Base-by-base conservation (phyloP, 805 yeast genomes). In the Starmerella bombi region DNA sequence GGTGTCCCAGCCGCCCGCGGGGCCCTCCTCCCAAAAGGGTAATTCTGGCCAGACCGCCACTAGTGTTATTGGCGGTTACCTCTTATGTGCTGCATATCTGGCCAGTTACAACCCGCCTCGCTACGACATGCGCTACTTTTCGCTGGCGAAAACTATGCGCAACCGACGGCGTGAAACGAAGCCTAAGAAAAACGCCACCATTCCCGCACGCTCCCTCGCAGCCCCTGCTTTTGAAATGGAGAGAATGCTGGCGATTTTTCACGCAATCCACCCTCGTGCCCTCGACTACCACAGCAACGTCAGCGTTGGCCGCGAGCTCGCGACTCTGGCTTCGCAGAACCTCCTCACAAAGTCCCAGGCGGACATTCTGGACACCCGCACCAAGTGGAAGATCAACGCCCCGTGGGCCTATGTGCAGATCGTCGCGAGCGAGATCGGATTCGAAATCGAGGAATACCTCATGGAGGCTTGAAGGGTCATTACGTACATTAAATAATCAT, bases 71-170 rank as follows among this genome's bases (percentile, higher is more conserved):
- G 36, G 38, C 17, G 80, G 81, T 53, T 82, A 71, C 53, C 59
- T 86, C n/a, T 59, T 85, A 14, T 69, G 84, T 25, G 83, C 94
- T 1, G 77, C 93, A 1, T 86, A 80, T 56, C 61, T 85, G 36
- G 93, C 94, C 1, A 83, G 94, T 0, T 80, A 72, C 54, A 72
- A 75, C 41, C 80, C 78, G 23, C 75, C 78, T 2, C 71, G 73
- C 45, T 70, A 70, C 52, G 96, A 85, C 58, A 62, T 75, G 52
- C 70, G 74, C 38, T 63, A 72, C 39, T 86, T 82, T 52, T 78
- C 94, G 25, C 74, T 69, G 44, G 63, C 79, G 33, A 72, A 66
- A 46, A 72, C 69, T 12, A 63, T 67, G 16, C 62, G 65, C 49
- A 55, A 52, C 36, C 55, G 52, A 45, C 52, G 59, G 28, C 59